Conservation (phyloP, 2,329 filamentous ascomycete species). For the Verruconis gallopava region DNA sequence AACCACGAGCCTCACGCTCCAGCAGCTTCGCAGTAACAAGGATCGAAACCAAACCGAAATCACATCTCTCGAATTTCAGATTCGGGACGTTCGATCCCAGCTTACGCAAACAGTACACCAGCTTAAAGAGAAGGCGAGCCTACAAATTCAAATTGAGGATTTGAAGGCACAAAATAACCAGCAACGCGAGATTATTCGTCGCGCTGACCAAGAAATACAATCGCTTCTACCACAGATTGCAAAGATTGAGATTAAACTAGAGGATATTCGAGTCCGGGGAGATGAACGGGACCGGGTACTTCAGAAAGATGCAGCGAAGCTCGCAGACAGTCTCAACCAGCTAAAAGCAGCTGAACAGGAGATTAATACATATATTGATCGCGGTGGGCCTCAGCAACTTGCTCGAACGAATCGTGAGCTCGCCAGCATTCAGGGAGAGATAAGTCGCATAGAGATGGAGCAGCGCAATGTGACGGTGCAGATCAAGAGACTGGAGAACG, state of each 20-base stretch:
- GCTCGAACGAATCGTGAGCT: slow-evolving; percentile 58
- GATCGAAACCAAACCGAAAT: slow-evolving; percentile 59
- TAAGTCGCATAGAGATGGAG: slow-evolving; percentile 53
- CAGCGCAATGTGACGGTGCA: slow-evolving; percentile 52
- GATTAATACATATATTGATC: slow-evolving; percentile 66
- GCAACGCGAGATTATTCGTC: slow-evolving; percentile 56
- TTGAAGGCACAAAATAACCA: slow-evolving; percentile 54
- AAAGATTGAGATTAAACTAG: slow-evolving; percentile 61
- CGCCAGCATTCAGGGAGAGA: slow-evolving; percentile 50
- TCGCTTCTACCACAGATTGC: slow-evolving; percentile 61
- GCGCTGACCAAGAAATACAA: slow-evolving; percentile 60
- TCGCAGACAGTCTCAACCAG: slow-evolving; percentile 64
- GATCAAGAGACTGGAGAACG: slow-evolving; percentile 65
- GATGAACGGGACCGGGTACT: slow-evolving; percentile 60
- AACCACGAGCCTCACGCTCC: slow-evolving; percentile 47
- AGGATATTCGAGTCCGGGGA: slow-evolving; percentile 61
- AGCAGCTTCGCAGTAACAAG: slow-evolving; percentile 54
- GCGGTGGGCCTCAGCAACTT: slow-evolving; percentile 61
- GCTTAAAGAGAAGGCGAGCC: slow-evolving; percentile 65
- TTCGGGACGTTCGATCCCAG: slow-evolving; percentile 60
- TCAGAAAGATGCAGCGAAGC: slow-evolving; percentile 54
- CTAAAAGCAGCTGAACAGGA: slow-evolving; percentile 63
- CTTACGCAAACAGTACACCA: slow-evolving; percentile 58
- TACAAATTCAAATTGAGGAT: slow-evolving; percentile 59
- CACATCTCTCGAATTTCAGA: slow-evolving; percentile 60